These are phyloP conservation scores for Nakaseomyces uthaithaninus DNA, from an alignment of 1,139 yeast species.

Conservation along the genomic window DNA sequence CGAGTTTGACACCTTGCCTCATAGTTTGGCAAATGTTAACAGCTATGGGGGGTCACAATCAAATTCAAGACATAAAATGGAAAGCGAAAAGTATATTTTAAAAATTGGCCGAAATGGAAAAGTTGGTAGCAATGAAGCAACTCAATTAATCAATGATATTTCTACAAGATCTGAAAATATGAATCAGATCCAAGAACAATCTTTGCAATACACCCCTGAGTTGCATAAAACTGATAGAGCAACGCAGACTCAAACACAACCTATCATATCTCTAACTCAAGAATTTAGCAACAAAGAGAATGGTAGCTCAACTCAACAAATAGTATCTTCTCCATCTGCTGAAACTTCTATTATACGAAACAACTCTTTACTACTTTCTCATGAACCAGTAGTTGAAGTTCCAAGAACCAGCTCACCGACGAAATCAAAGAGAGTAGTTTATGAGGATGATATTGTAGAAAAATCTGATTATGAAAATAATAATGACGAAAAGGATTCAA, in stretches of 20 bases:
- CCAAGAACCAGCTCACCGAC: slow-evolving; percentile 23
- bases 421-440: slow-evolving; percentile 1
- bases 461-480: background rate
- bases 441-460: slow-evolving; percentile 1
- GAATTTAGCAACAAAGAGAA: background rate
- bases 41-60: background rate
- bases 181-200: too few relatives aligned
- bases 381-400: slow-evolving; percentile 15
- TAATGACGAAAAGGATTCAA: slow-evolving; percentile 4
- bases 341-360: background rate
- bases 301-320: background rate
- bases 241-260: background rate
- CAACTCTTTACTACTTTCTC: slow-evolving; percentile 3
- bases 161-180: background rate
- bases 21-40: background rate
- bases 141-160: background rate
- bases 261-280: slow-evolving; percentile 2
- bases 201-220: too few relatives aligned
- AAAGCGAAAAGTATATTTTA: background rate
- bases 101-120: background rate
- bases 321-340: background rate
- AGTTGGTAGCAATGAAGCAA: background rate
- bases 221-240: too few relatives aligned
- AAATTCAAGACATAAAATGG: background rate
- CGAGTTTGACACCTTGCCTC: slow-evolving; percentile 2